Evolutionary conservation across 768 basidiomycete genomes (phyloP).

Genomic region (Xerocomellus chrysenteron): DNA sequence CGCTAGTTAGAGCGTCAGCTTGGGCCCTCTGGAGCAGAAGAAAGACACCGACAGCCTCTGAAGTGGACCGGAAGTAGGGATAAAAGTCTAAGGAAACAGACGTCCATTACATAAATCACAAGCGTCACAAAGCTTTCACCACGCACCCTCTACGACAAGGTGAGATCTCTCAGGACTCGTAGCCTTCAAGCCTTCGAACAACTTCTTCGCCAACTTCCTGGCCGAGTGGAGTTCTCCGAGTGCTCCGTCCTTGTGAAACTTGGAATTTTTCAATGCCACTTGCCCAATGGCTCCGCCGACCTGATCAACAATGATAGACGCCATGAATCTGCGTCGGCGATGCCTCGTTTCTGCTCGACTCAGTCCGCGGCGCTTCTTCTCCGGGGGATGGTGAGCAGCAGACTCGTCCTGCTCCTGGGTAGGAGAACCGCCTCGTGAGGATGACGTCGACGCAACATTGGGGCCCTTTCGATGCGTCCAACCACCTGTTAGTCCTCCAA

Average conservation of each 20-base stretch:
- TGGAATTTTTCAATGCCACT: slow-evolving; percentile 66
- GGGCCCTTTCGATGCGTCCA: slow-evolving; percentile 18
- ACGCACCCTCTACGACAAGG: slow-evolving; percentile 64
- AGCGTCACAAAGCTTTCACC: not conserved
- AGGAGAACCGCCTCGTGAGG: not conserved
- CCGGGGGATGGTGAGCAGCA: slow-evolving; percentile 3
- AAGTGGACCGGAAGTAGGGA: slow-evolving; percentile 69
- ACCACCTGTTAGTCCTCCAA: slow-evolving; percentile 19
- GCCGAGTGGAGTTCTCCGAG: slow-evolving; percentile 62
- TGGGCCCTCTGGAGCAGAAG: not conserved
- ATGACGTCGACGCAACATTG: slow-evolving; percentile 3
- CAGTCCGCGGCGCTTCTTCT: slow-evolving; percentile 15
- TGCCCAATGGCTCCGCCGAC: slow-evolving; percentile 64
- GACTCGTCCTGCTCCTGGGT: slow-evolving; percentile 15
- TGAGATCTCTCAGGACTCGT: slow-evolving; percentile 58
- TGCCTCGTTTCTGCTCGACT: slow-evolving; percentile 37
- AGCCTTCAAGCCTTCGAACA: slow-evolving; percentile 62
- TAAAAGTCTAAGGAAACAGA: slow-evolving; percentile 56
- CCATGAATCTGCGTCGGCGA: slow-evolving; percentile 50
- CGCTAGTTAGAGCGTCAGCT: slow-evolving; percentile 41
- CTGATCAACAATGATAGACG: slow-evolving; percentile 71
- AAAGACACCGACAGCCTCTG: slow-evolving; percentile 57
- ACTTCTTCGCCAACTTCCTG: slow-evolving; percentile 61
- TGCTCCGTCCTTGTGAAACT: slow-evolving; percentile 54
- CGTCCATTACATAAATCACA: not conserved